Evolutionary conservation across 345 rosid genomes (phyloP).

Genomic region (Brassica incana): DNA sequence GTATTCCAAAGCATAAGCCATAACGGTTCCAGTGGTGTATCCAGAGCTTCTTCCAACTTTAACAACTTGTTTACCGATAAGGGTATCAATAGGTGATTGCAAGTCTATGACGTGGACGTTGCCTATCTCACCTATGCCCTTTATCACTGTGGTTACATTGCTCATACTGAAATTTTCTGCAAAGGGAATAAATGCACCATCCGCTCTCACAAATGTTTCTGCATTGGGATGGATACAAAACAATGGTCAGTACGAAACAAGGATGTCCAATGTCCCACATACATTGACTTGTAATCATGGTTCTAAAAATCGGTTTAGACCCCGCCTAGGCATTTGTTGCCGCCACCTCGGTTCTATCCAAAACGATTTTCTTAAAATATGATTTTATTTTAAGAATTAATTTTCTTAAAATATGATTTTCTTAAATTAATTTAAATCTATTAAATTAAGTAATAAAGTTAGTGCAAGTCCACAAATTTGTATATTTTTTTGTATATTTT

Average conservation of each 20-base stretch:
- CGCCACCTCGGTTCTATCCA: no score
- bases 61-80: slow-evolving; percentile 71
- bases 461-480: no score
- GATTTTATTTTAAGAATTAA: no score
- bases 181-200: slow-evolving; percentile 84
- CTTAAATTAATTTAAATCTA: no score
- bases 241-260: not conserved
- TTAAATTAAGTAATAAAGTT: no score
- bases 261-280: not conserved
- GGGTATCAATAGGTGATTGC: slow-evolving; percentile 64
- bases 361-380: no score
- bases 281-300: no score
- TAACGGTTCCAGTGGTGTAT: slow-evolving; percentile 63
- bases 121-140: slow-evolving; percentile 68
- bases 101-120: slow-evolving; percentile 66
- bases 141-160: slow-evolving; percentile 62
- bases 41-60: slow-evolving; percentile 92
- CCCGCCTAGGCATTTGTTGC: no score
- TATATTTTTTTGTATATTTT: no score
- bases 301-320: no score
- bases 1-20: slow-evolving; percentile 83
- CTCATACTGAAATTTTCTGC: slow-evolving; percentile 66
- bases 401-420: no score
- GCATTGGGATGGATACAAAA: slow-evolving; percentile 14
- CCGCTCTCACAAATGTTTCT: slow-evolving; percentile 90